Evolutionary conservation across 257 asterid genomes (phyloP).

Genomic region (Hygrophila difformis): DNA sequence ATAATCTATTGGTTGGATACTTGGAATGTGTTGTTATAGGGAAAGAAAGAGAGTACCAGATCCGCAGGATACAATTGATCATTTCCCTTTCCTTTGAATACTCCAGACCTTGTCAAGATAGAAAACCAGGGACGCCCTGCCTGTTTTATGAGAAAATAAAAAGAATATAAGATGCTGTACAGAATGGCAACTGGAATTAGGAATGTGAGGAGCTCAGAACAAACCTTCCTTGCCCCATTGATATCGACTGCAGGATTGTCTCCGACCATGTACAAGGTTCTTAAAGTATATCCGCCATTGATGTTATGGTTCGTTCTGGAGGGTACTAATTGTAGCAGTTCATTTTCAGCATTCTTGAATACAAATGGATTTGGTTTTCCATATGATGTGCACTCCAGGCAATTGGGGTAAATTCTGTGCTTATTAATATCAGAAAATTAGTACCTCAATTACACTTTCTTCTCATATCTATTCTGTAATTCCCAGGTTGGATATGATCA

Average conservation of each 20-base stretch:
- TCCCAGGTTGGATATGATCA: too few relatives aligned
- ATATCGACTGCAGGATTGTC: conserved; percentile 86
- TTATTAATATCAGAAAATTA: too few relatives aligned
- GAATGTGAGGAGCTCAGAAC: conserved; percentile 18
- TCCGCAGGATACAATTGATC: conserved; percentile 60
- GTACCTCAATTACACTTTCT: too few relatives aligned
- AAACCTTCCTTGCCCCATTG: conserved; percentile 77
- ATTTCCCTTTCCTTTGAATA: conserved; percentile 66
- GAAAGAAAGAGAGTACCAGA: conserved; percentile 30
- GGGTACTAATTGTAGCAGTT: conserved; percentile 38
- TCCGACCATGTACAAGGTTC: conserved; percentile 79
- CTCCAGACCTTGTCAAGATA: conserved; percentile 86
- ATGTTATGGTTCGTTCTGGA: conserved; percentile 22
- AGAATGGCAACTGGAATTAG: conserved; percentile 4
- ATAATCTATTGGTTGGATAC: too few relatives aligned
- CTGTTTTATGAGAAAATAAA: conserved; percentile 23
- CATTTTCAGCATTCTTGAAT: conserved; percentile 65
- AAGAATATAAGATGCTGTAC: neutral
- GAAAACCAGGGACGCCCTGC: conserved; percentile 87
- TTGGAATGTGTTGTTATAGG: too few relatives aligned
- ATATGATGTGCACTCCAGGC: conserved; percentile 65
- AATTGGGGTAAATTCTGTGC: conserved; percentile 47
- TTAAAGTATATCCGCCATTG: conserved; percentile 24
- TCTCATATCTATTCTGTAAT: too few relatives aligned
- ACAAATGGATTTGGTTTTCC: conserved; percentile 83